These are phyloP conservation scores for Neurospora africana DNA, from an alignment of 495 filamentous ascomycete genomes.

Conservation along the genomic window DNA sequence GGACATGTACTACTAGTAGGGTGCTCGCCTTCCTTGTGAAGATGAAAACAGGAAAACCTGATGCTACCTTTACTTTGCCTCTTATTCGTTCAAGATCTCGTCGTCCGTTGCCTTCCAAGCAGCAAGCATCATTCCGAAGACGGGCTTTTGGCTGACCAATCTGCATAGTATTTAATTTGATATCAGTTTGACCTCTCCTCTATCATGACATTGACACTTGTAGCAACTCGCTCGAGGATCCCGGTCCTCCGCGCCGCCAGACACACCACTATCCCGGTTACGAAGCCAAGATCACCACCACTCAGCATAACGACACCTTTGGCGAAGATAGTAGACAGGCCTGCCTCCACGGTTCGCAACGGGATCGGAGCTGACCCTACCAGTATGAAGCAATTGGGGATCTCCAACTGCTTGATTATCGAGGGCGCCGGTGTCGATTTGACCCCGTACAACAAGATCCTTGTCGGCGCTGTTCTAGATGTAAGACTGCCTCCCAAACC, in stretches of 20 bases:
- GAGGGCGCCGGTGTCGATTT: conserved; percentile 37
- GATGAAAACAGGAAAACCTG: neutral
- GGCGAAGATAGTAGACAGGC: neutral
- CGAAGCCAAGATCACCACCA: neutral
- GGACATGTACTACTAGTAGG: neutral
- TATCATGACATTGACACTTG: neutral
- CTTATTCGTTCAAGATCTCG: neutral
- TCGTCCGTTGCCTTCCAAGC: neutral
- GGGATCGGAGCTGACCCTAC: neutral
- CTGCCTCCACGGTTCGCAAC: neutral
- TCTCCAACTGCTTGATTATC: conserved; percentile 41
- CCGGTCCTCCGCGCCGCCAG: neutral
- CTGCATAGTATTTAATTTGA: neutral
- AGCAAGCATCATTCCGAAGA: neutral
- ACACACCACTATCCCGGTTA: neutral
- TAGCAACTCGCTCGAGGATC: neutral
- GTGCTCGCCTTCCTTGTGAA: neutral
- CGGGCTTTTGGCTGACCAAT: neutral
- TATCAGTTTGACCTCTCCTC: neutral
- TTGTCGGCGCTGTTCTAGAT: conserved; percentile 47
- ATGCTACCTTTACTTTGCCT: neutral
- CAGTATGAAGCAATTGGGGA: conserved; percentile 15
- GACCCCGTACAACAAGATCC: conserved; percentile 32
- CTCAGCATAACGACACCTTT: neutral
- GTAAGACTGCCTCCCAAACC: conserved; percentile 14